Percentiles rank a stretch among this genome's conserved stretches.
These are phyloP conservation scores for Ophiostoma montium DNA, from an alignment of 2,329 filamentous ascomycete species.

Conservation along the genomic window DNA sequence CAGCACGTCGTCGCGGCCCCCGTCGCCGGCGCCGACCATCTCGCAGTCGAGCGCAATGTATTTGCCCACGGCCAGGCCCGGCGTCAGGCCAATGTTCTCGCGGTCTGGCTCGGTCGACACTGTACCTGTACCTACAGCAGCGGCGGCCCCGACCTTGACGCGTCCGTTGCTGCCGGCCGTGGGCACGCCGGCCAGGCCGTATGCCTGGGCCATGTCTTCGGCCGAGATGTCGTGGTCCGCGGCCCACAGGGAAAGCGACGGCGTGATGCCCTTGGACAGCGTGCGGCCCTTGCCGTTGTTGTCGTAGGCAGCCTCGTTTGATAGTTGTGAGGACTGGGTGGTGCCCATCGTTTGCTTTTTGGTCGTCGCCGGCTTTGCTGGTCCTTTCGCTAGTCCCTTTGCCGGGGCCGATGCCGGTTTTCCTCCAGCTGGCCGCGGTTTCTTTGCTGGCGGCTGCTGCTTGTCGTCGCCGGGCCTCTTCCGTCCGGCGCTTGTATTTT, in stretches of 20 bases:
- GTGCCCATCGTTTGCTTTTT: conserved; percentile 34
- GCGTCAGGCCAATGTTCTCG: conserved; percentile 49
- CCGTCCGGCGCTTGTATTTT: conserved; percentile 16
- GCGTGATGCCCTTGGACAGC: conserved; percentile 22
- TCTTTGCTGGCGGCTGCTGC: conserved; percentile 15
- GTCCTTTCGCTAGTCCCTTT: neutral
- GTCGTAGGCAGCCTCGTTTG: conserved; percentile 17
- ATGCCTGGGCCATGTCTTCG: conserved; percentile 46
- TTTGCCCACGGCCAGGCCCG: conserved; percentile 60
- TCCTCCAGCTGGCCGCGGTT: neutral
- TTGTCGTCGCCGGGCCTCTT: conserved; percentile 18
- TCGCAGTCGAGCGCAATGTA: conserved; percentile 93
- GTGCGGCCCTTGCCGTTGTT: conserved; percentile 15
- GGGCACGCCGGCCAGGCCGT: conserved; percentile 34
- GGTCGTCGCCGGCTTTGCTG: neutral
- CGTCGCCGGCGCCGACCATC: conserved; percentile 81
- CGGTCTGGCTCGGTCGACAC: conserved; percentile 28
- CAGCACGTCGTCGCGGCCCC: conserved; percentile 57
- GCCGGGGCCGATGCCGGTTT: neutral
- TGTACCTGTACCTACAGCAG: neutral
- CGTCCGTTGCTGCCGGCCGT: neutral
- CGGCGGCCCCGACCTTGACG: conserved; percentile 1
- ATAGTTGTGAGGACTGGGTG: conserved; percentile 33
- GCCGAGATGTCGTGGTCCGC: conserved; percentile 46
- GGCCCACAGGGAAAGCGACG: conserved; percentile 45